Evolutionary conservation across 345 rosid genomes (phyloP), one percentile per base, ranked within the genome.

Genomic region (Eucalyptus virginea): DNA sequence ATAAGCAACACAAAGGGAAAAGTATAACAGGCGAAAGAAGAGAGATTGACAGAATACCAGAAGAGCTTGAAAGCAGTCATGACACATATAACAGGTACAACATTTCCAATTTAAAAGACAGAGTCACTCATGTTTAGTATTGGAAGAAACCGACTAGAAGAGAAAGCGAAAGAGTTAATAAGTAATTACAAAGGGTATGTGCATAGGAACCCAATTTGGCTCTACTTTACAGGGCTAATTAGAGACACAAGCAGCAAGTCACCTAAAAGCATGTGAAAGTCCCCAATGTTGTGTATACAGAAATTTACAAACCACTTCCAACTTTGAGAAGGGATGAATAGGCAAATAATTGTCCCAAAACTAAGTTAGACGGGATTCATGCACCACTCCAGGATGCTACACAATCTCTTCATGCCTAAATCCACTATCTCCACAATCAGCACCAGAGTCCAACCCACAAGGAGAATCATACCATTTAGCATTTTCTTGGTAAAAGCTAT

Each of bases 381-480:
- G 88, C 56, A 51, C 56, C 88, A 86, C 45, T 86, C 91, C 89
- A 17, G 58, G 90, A 89, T 91, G 88, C 88, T 91, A 88, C 56
- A 86, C 88, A 34, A 86, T 88, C 87, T 87, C 89, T 91, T 95
- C 97, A 54, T 95, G 97, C 92, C 96, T 92, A 94, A 96, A 97
- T 91, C 94, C 99, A 93, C 91, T 93, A 90, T 97, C 99, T 91
- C 95, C 98, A 87, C 97, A 95, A 89, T 98, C 99, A 30, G 96
- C 93, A 92, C 95, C 91, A 65, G 97, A 91, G 93, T 97, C 99
- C 92, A 98, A 92, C 80, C 95, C 98, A 90, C 99, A 96, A 91
- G 99, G 99, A 93, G 98, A 96, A 91, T 98, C 99, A 89, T 95
- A 97, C 99, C 99, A 98, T 88, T 98, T 98, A 42, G 97, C 89